A percentile compares a stretch with the other conserved stretches of the same genome.
Evolutionary conservation across 169 alveolate species (phyloP).

Genomic region (Theileria sp.): DNA sequence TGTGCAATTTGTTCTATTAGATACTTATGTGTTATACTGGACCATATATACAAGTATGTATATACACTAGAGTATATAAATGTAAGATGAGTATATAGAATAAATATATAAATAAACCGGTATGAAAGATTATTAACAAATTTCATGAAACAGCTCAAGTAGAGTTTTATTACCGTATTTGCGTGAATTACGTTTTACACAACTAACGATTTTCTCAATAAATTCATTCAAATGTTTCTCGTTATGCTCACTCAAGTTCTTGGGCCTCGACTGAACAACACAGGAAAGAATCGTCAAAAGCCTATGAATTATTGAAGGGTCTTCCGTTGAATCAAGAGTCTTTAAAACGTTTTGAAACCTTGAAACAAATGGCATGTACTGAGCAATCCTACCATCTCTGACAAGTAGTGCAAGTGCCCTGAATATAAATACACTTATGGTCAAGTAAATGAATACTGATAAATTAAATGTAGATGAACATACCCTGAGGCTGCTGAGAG

Average conservation of each 20-base stretch:
- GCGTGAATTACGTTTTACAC: slow-evolving; percentile 25
- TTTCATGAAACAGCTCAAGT: slow-evolving; percentile 38
- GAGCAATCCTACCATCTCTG: slow-evolving; percentile 58
- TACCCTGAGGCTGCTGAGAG: slow-evolving; percentile 65
- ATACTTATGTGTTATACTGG: neutral
- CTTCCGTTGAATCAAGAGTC: slow-evolving; percentile 27
- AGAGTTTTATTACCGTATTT: slow-evolving; percentile 17
- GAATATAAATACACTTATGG: neutral
- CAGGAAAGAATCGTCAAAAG: slow-evolving; percentile 43
- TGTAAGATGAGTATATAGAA: too few relatives aligned
- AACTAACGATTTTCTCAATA: slow-evolving; percentile 7
- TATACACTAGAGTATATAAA: neutral
- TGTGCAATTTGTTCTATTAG: neutral
- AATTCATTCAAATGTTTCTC: neutral
- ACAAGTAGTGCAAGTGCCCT: slow-evolving; percentile 60
- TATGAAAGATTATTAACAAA: neutral
- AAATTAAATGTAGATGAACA: slow-evolving; percentile 2
- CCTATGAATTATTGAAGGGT: slow-evolving; percentile 31
- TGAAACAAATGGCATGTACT: slow-evolving; percentile 30
- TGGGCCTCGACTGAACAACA: slow-evolving; percentile 33
- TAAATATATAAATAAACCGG: neutral
- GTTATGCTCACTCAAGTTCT: neutral
- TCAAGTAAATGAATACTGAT: neutral
- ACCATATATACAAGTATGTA: neutral
- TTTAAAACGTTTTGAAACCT: slow-evolving; percentile 28